Conservation (phyloP, 345 rosid genomes). For the Noccaea bulbosa region DNA sequence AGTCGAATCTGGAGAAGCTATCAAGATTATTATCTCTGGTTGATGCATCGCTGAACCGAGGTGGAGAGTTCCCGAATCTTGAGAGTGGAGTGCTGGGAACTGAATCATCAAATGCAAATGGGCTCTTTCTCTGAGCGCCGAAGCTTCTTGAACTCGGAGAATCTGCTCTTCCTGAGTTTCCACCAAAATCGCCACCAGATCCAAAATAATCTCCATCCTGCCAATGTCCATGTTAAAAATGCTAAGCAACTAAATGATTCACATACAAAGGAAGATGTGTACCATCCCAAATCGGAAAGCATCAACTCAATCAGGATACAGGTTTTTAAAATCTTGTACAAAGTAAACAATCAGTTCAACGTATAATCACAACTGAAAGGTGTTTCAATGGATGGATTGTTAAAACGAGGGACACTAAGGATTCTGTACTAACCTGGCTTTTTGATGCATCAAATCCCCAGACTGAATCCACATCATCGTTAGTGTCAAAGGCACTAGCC, state of each 20-base stretch:
- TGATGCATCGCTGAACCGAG: conserved; percentile 79
- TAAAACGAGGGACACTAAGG: conserved; percentile 6
- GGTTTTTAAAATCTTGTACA: conserved; percentile 6
- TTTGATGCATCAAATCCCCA: conserved; percentile 82
- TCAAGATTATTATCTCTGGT: conserved; percentile 59
- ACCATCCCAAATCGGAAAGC: conserved; percentile 25
- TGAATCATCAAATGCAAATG: conserved; percentile 81
- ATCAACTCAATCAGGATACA: conserved; percentile 3
- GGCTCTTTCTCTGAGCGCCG: conserved; percentile 56
- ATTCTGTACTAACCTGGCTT: conserved; percentile 62
- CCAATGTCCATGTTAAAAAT: conserved; percentile 21
- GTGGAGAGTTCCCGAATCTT: conserved; percentile 78
- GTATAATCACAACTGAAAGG: not conserved
- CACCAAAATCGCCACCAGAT: conserved; percentile 61
- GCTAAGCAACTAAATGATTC: conserved; percentile 25
- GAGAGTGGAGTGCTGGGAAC: conserved; percentile 85
- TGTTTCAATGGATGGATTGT: not conserved
- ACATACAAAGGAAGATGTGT: conserved; percentile 8
- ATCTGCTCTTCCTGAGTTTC: conserved; percentile 57
- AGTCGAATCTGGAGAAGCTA: conserved; percentile 89
- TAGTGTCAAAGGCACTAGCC: conserved; percentile 87
- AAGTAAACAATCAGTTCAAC: too few species aligned
- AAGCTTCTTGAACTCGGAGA: conserved; percentile 60
- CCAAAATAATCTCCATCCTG: conserved; percentile 75
- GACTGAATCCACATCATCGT: conserved; percentile 87